Evolutionary conservation across 176 grass and related monocot species (phyloP), one percentile per base, ranked within the genome.

Genomic region (Themeda triandra): DNA sequence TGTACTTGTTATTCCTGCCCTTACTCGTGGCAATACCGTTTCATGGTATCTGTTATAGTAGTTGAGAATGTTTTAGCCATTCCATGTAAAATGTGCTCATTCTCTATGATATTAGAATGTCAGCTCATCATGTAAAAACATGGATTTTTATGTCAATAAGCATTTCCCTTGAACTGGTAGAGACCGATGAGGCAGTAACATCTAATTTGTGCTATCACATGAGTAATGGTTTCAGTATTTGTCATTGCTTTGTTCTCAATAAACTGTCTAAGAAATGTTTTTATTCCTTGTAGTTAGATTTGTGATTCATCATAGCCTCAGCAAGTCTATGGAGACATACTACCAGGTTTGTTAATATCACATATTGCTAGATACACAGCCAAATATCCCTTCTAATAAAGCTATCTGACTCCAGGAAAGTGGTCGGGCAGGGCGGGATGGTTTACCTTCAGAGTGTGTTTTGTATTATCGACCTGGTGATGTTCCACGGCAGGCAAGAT

Each of bases 281-380:
- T 86, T 82, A 31, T 31, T 56, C 69, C 79, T 15, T 94, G 40
- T 87, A 97, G 92, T 97, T 54, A 91, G 95, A 73, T 94, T 97
- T 89, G 90, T 97, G 32, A 89, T 97, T 92, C 95, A 97, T 91
- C 92, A 97, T 82, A 98, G 91, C 83, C 91, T 98, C 71, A 93
- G 95, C 87, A 98, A 98, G 87, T 98, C 95, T 78, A 92, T 95
- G 92, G 95, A 98, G 78, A 98, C 91, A 87, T 95, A 95, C 71
- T 98, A 98, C 92, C 91, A 95, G 92, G 95, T 93, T 91, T 72
- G 79, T 54, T 77, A 28, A 67, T 87, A 32, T 72, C 4, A 37
- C 17, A 13, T 33, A 5, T 78, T 75, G 19, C 32, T 35, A 73
- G 44, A 66, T 78, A 12, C 73, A 40, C 36, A 10, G 18, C 56